A percentile compares a stretch with the other conserved stretches of the same genome.
phyloP scores from a whole-genome alignment of 1,284 basidiomycete genomes.

The Rhodotorula sp. region DNA sequence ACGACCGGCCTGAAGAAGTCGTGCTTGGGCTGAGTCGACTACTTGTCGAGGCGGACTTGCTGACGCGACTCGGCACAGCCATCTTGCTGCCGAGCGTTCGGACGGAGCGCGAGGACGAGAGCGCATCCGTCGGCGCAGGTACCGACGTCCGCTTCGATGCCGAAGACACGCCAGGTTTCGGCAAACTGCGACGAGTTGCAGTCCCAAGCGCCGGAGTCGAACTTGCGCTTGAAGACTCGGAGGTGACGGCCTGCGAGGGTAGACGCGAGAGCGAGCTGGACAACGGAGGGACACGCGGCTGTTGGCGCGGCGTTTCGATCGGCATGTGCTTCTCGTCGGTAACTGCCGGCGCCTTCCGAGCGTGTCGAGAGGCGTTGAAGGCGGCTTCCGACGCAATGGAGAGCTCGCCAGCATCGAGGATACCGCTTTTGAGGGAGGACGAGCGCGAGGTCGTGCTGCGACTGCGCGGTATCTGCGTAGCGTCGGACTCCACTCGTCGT shows the following conservation, averaged over 20 bases:
- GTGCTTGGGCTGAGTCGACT: conserved; percentile 17
- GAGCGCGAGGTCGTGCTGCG: conserved; percentile 31
- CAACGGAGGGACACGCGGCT: conserved; percentile 13
- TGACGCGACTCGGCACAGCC: conserved; percentile 40
- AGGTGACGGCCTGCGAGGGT: not conserved
- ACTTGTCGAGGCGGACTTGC: conserved; percentile 34
- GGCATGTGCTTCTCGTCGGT: conserved; percentile 16
- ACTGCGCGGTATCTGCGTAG: conserved; percentile 32
- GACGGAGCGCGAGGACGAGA: conserved; percentile 36
- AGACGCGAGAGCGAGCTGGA: conserved; percentile 16
- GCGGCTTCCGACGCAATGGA: not conserved
- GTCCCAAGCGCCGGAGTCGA: not conserved
- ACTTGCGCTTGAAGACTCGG: not conserved
- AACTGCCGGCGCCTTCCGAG: conserved; percentile 9
- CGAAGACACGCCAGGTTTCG: conserved; percentile 8
- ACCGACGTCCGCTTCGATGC: conserved; percentile 12
- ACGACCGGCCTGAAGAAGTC: conserved; percentile 34
- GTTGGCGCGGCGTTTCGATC: not conserved
- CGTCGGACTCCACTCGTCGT: conserved; percentile 27
- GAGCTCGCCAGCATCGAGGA: not conserved
- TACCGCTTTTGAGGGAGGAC: not conserved
- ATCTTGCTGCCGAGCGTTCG: conserved; percentile 39
- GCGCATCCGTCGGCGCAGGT: not conserved
- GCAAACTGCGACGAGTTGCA: conserved; percentile 1
- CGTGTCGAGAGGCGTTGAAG: conserved; percentile 1